A percentile compares a stretch with the other conserved stretches of the same genome.
These are phyloP conservation scores for Hypoxylon sp. DNA, from an alignment of 2,329 filamentous ascomycete species.

Conservation along the genomic window DNA sequence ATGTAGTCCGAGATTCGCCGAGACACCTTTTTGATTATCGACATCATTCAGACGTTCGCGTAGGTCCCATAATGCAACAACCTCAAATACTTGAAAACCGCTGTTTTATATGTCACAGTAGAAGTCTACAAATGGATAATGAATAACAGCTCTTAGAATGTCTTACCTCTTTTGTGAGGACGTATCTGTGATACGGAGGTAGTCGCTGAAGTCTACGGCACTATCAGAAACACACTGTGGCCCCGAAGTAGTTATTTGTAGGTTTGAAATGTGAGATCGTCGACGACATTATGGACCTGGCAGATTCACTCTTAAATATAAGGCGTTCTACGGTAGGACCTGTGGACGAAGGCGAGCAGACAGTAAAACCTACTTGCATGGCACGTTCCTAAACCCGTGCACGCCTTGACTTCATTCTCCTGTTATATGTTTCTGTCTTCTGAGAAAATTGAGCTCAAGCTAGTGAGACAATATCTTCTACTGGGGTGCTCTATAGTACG, in stretches of 20 bases:
- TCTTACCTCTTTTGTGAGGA: neutral
- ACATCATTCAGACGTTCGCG: neutral
- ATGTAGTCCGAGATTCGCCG: neutral
- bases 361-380: no score
- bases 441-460: neutral
- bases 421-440: neutral
- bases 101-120: neutral
- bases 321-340: neutral
- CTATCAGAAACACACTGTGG: neutral
- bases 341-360: neutral
- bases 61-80: neutral
- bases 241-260: neutral
- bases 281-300: neutral
- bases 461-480: neutral
- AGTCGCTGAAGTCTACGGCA: neutral
- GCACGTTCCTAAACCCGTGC: neutral
- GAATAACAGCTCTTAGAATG: neutral
- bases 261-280: neutral
- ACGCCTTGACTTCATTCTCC: neutral
- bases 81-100: no score
- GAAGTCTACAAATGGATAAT: neutral
- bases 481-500: no score
- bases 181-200: no score
- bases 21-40: neutral
- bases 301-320: neutral